Evolutionary conservation across 352 stramenopile genomes (phyloP).

Genomic region (Globisporangium irregulare): DNA sequence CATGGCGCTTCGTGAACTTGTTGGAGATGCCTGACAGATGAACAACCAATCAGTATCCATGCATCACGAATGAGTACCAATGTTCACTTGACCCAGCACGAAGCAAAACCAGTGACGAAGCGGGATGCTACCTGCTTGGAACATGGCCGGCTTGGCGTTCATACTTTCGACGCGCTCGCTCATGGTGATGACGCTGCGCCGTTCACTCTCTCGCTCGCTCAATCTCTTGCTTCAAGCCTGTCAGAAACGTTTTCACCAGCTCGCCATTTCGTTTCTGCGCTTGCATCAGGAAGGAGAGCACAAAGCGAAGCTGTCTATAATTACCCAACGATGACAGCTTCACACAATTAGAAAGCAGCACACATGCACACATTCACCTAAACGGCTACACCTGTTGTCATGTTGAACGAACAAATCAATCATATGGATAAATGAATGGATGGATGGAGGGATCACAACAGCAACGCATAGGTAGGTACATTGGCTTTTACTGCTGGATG

Average conservation of each 20-base stretch:
- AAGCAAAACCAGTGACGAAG: background rate
- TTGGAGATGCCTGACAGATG: conserved; percentile 55
- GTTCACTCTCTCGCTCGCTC: background rate
- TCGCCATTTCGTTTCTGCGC: background rate
- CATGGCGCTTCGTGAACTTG: conserved; percentile 81
- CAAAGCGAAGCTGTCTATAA: background rate
- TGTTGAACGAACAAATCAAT: background rate
- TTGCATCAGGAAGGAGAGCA: background rate
- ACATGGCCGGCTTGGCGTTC: conserved; percentile 20
- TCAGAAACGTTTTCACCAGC: background rate
- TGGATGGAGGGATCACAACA: background rate
- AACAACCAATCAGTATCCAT: background rate
- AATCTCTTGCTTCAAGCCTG: background rate
- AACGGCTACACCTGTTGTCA: background rate
- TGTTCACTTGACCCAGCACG: background rate
- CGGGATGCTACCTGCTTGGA: conserved; percentile 20
- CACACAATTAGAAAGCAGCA: background rate
- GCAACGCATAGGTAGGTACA: background rate
- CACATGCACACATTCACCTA: background rate
- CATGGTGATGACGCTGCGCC: conserved; percentile 4
- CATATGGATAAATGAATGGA: background rate
- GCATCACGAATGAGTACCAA: background rate
- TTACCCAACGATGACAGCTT: background rate
- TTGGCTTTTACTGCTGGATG: conserved; percentile 11
- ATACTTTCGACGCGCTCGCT: conserved; percentile 21